Evolutionary conservation across 768 basidiomycete species (phyloP).

Genomic region (Chiua virens): DNA sequence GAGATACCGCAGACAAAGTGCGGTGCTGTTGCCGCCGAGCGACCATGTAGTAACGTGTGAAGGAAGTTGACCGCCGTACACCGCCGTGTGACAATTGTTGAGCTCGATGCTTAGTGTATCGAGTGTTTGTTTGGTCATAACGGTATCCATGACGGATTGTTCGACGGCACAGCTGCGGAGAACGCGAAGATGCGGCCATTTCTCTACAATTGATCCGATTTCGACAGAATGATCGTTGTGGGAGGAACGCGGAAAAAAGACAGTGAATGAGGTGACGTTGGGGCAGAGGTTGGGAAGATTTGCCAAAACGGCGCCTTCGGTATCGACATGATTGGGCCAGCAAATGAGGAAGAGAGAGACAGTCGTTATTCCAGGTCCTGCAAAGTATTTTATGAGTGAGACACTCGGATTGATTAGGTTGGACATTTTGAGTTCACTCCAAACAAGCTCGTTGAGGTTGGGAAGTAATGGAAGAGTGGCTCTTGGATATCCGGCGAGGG

Average conservation of each 20-base stretch:
- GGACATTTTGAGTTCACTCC: conserved; percentile 26
- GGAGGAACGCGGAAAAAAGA: conserved; percentile 26
- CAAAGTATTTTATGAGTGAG: conserved; percentile 26
- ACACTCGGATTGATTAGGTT: conserved; percentile 22
- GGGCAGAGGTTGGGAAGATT: conserved; percentile 22
- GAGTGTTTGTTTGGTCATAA: conserved; percentile 10
- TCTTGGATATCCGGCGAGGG: conserved; percentile 12
- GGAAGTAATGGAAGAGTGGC: conserved; percentile 24
- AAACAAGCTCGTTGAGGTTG: conserved; percentile 23
- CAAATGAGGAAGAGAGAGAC: conserved; percentile 23
- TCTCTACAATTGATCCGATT: conserved; percentile 23
- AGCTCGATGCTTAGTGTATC: conserved; percentile 27
- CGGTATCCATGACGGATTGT: conserved; percentile 20
- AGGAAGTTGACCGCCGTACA: conserved; percentile 21
- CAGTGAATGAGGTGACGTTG: conserved; percentile 27
- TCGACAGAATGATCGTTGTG: conserved; percentile 26
- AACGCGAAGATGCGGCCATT: conserved; percentile 18
- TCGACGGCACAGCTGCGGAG: conserved; percentile 21
- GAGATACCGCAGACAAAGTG: conserved; percentile 22
- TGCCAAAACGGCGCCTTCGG: conserved; percentile 21
- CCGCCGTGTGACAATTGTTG: conserved; percentile 21
- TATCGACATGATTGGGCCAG: conserved; percentile 23
- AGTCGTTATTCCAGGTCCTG: conserved; percentile 16
- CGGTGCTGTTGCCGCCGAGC: conserved; percentile 23
- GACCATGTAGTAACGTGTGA: conserved; percentile 19